Conservation (phyloP, 352 stramenopile genomes). For the Phytopythium chamaehyphon region DNA sequence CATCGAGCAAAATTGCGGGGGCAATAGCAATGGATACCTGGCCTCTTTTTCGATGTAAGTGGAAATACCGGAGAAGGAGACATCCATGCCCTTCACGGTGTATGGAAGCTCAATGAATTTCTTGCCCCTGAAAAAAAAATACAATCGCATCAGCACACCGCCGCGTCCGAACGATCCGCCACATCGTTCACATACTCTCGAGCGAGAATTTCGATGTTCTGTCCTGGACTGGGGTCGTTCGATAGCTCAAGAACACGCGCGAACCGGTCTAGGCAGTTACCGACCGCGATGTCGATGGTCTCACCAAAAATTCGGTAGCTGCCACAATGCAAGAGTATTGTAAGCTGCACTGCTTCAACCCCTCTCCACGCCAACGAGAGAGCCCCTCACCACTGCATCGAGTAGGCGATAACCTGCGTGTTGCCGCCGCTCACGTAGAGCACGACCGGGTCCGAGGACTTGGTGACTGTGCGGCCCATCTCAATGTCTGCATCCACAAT, state of each 20-base stretch:
- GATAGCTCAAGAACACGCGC: slow-evolving; percentile 93
- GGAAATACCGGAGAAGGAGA: slow-evolving; percentile 97
- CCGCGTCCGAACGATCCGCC: background rate
- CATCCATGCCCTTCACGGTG: slow-evolving; percentile 99
- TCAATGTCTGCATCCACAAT: slow-evolving; percentile 91
- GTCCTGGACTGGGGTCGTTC: slow-evolving; percentile 98
- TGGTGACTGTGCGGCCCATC: slow-evolving; percentile 98
- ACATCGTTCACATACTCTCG: slow-evolving; percentile 62
- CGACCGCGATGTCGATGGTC: slow-evolving; percentile 99
- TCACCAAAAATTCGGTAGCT: slow-evolving; percentile 99
- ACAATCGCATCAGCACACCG: slow-evolving; percentile 2
- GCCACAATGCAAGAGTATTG: no score
- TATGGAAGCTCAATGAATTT: slow-evolving; percentile 97
- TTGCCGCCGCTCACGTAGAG: slow-evolving; percentile 99
- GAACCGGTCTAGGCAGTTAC: slow-evolving; percentile 99
- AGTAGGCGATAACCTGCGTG: slow-evolving; percentile 95
- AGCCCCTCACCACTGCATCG: slow-evolving; percentile 64
- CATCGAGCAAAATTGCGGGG: background rate
- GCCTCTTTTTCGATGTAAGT: slow-evolving; percentile 95
- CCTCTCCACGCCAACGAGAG: background rate
- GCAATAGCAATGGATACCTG: slow-evolving; percentile 38
- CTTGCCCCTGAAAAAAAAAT: slow-evolving; percentile 45
- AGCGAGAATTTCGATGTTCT: slow-evolving; percentile 99
- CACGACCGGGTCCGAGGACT: slow-evolving; percentile 94
- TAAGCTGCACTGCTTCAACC: no score